phyloP scores from a whole-genome alignment of 208 protist genomes.

The Borovskyia barvae region DNA sequence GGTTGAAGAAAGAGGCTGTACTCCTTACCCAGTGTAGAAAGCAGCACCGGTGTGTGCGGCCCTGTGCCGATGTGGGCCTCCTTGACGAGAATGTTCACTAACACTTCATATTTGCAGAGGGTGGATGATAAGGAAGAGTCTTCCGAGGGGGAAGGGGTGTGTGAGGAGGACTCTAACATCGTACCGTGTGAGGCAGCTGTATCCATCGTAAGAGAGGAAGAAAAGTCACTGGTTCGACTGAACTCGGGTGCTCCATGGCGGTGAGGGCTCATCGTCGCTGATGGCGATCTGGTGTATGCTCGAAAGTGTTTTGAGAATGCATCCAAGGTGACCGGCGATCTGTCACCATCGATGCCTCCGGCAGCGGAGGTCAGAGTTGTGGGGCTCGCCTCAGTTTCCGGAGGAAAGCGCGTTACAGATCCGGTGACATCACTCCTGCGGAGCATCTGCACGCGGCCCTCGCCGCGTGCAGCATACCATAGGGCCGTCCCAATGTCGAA shows the following conservation, averaged over 20 bases:
- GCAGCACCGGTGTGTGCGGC: conserved; percentile 50
- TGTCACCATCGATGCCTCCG: not conserved
- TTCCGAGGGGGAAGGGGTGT: not conserved
- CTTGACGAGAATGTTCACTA: conserved; percentile 69
- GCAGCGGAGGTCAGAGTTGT: not conserved
- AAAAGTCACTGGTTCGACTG: too few species aligned
- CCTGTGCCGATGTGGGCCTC: conserved; percentile 55
- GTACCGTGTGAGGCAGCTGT: too few species aligned
- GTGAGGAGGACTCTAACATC: too few species aligned
- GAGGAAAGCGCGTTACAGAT: not conserved
- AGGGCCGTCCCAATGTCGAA: conserved; percentile 95
- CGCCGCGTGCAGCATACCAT: conserved; percentile 90
- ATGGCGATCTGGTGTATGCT: conserved; percentile 7
- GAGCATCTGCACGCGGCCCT: conserved; percentile 77
- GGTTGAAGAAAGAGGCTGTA: conserved; percentile 67
- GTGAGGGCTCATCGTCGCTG: too few species aligned
- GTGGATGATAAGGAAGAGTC: too few species aligned
- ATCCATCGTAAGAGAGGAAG: too few species aligned
- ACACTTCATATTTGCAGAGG: conserved; percentile 30
- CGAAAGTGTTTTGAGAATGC: conserved; percentile 47
- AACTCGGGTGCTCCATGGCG: too few species aligned
- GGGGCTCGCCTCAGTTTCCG: not conserved
- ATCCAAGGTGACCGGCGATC: conserved; percentile 16
- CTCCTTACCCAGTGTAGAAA: conserved; percentile 89
- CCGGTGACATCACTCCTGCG: conserved; percentile 27